Percentiles rank a stretch among this genome's conserved stretches.
These are phyloP conservation scores for Candida xiaguanensis DNA, from an alignment of 805 yeast species.

Conservation along the genomic window DNA sequence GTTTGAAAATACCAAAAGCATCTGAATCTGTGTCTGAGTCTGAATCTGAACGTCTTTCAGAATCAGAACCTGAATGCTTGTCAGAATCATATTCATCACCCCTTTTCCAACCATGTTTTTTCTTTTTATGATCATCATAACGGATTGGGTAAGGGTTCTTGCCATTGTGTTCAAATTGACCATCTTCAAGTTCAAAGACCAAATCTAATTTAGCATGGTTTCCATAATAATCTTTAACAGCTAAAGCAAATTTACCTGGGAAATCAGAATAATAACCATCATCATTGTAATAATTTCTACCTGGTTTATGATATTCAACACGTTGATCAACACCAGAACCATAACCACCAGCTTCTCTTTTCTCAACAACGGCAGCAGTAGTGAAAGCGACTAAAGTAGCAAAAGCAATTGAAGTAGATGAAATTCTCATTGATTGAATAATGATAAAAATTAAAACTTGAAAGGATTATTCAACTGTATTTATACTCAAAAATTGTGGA, in stretches of 20 bases:
- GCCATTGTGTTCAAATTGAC: conserved; percentile 4
- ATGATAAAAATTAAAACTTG: not conserved
- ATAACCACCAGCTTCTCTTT: conserved; percentile 6
- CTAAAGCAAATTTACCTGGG: conserved; percentile 4
- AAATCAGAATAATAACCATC: conserved; percentile 1
- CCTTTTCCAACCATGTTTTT: not conserved
- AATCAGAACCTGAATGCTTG: not conserved
- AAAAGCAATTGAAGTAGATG: conserved; percentile 3
- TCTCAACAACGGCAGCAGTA: conserved; percentile 3
- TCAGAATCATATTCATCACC: not conserved
- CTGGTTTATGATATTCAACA: not conserved
- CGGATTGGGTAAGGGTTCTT: not conserved
- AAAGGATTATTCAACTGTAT: not conserved
- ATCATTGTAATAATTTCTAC: not conserved
- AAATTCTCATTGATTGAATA: conserved; percentile 2
- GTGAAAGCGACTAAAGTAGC: conserved; percentile 1
- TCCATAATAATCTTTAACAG: conserved; percentile 2
- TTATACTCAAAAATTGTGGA: not conserved
- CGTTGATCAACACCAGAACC: no score
- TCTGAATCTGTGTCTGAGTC: not conserved
- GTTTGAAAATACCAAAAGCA: not conserved
- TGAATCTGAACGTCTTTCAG: not conserved
- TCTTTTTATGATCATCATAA: not conserved
- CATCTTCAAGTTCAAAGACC: conserved; percentile 3
- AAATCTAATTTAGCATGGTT: not conserved